phyloP scores from a whole-genome alignment of 495 filamentous ascomycete genomes.

The Neurospora tetrasperma region DNA sequence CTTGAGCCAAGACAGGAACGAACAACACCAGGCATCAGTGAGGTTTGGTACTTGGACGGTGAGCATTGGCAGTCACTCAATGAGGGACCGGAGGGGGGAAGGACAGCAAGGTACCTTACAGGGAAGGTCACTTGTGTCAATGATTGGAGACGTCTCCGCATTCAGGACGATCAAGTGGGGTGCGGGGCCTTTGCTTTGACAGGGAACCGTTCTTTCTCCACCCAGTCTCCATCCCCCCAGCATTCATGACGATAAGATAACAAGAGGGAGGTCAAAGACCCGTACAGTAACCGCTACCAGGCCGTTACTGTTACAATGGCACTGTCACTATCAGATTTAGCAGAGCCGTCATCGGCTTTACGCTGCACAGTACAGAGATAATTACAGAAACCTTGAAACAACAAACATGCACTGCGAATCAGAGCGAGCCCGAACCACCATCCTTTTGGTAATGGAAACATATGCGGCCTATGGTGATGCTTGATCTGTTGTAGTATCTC shows the following conservation, averaged over 20 bases:
- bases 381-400: background rate
- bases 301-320: background rate
- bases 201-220: background rate
- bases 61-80: background rate
- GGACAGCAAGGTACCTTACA: background rate
- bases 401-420: background rate
- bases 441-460: background rate
- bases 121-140: background rate
- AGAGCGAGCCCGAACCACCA: background rate
- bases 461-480: background rate
- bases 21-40: background rate
- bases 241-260: background rate
- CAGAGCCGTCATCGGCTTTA: background rate
- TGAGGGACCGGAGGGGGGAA: background rate
- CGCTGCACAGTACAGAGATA: background rate
- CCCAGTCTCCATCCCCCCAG: background rate
- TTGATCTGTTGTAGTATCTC: background rate
- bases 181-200: background rate
- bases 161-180: background rate
- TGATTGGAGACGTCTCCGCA: background rate
- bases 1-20: background rate
- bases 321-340: background rate
- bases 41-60: background rate
- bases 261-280: background rate
- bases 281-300: background rate